Evolutionary conservation across 2,329 filamentous ascomycete genomes (phyloP).

Genomic region (Aplosporella prunicola): DNA sequence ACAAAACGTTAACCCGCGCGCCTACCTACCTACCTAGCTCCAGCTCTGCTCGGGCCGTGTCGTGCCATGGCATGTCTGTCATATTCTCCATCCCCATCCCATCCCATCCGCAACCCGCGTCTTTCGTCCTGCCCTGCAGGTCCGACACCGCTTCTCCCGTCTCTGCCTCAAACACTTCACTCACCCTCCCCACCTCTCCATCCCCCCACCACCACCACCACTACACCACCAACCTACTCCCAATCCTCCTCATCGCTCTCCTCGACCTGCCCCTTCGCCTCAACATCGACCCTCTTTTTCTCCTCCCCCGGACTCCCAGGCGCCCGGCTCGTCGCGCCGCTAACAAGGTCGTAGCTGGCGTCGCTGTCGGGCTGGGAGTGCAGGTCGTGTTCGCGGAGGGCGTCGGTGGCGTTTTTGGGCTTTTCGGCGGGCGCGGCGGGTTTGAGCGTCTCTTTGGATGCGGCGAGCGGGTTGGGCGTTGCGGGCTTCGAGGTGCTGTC

Average conservation of each 20-base stretch:
- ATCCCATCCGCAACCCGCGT: too few relatives aligned
- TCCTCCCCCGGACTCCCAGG: constrained; percentile 54
- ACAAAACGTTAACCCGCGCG: too few relatives aligned
- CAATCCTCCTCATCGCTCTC: constrained; percentile 69
- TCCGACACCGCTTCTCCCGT: too few relatives aligned
- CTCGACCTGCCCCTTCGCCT: constrained; percentile 29
- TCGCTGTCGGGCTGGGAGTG: constrained; percentile 90
- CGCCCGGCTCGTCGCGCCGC: constrained; percentile 65
- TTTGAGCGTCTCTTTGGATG: constrained; percentile 32
- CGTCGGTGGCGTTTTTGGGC: constrained; percentile 40
- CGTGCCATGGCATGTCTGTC: too few relatives aligned
- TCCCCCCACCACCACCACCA: too few relatives aligned
- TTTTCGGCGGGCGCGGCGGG: constrained; percentile 16
- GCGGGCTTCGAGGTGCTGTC: constrained; percentile 13
- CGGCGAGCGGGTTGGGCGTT: constrained; percentile 16
- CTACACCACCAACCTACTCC: too few relatives aligned
- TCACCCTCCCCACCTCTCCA: too few relatives aligned
- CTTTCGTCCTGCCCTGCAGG: too few relatives aligned
- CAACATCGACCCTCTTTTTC: constrained; percentile 24
- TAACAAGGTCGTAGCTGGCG: constrained; percentile 87
- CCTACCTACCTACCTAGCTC: too few relatives aligned
- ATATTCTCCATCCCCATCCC: too few relatives aligned
- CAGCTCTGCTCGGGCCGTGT: too few relatives aligned
- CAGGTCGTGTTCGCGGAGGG: constrained; percentile 46
- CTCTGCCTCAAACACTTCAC: too few relatives aligned